Evolutionary conservation across 2,329 filamentous ascomycete genomes (phyloP).

Genomic region (Cladosporium halotolerans): DNA sequence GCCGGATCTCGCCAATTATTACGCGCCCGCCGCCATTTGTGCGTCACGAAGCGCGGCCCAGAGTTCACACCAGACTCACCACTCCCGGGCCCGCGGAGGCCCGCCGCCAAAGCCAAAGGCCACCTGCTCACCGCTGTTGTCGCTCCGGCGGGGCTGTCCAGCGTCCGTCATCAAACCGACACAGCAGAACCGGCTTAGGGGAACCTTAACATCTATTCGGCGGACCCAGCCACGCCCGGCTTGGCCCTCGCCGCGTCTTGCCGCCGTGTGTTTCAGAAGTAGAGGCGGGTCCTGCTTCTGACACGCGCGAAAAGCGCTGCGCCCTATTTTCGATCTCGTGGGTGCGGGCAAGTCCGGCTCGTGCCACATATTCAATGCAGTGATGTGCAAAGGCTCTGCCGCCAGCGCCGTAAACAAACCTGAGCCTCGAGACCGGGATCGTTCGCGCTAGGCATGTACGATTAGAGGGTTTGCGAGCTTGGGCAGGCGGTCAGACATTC

Average conservation of each 20-base stretch:
- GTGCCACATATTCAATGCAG: no score
- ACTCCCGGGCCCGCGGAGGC: background rate
- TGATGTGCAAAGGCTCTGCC: no score
- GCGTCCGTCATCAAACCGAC: conserved; percentile 10
- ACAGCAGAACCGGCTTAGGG: conserved; percentile 3
- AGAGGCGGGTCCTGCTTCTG: background rate
- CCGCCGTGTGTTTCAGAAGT: conserved; percentile 9
- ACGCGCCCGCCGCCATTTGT: conserved; percentile 6
- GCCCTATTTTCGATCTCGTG: no score
- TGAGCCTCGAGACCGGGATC: no score
- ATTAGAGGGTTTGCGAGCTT: no score
- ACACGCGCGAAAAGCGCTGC: background rate
- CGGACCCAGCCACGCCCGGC: background rate
- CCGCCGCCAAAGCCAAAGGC: conserved; percentile 2
- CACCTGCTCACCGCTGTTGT: conserved; percentile 6
- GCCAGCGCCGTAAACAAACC: no score
- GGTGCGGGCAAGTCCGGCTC: no score
- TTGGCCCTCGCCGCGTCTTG: conserved; percentile 2
- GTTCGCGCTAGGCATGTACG: no score
- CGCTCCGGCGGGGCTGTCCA: conserved; percentile 1
- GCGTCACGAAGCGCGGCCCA: conserved; percentile 8
- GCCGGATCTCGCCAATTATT: conserved; percentile 11
- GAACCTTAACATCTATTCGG: conserved; percentile 7
- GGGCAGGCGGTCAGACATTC: no score
- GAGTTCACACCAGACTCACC: conserved; percentile 6